phyloP scores from a whole-genome alignment of 2,329 filamentous ascomycete species.

The Ilyonectria robusta region DNA sequence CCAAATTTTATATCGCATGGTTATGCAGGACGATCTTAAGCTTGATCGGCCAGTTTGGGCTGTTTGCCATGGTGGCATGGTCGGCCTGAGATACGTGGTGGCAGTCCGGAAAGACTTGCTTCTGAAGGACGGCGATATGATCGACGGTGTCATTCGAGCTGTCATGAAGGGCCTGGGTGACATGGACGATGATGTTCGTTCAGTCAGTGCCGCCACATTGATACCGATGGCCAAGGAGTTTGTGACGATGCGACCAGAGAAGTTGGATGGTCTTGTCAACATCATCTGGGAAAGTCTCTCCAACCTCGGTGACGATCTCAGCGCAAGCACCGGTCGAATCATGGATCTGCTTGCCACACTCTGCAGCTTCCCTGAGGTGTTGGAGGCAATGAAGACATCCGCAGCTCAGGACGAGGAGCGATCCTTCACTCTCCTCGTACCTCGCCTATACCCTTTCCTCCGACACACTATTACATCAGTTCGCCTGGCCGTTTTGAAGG shows the following conservation, averaged over 20 bases:
- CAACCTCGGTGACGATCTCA: constrained; percentile 96
- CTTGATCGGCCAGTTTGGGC: constrained; percentile 87
- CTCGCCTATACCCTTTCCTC: constrained; percentile 94
- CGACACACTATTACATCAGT: constrained; percentile 98
- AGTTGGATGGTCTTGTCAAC: constrained; percentile 86
- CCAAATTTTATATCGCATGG: constrained; percentile 86
- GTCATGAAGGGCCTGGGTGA: constrained; percentile 97
- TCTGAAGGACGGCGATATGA: constrained; percentile 84
- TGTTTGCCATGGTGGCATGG: constrained; percentile 98
- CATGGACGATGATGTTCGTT: constrained; percentile 93
- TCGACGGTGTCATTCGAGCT: constrained; percentile 91
- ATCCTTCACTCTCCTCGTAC: constrained; percentile 93
- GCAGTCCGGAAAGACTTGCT: constrained; percentile 94
- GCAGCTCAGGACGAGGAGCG: constrained; percentile 86
- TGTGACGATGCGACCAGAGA: constrained; percentile 83
- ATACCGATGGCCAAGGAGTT: constrained; percentile 98
- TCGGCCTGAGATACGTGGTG: constrained; percentile 93
- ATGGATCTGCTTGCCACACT: constrained; percentile 98
- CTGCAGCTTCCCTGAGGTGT: constrained; percentile 92
- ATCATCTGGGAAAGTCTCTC: constrained; percentile 99
- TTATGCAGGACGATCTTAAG: constrained; percentile 88
- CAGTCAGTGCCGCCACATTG: constrained; percentile 96
- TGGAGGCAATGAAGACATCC: constrained; percentile 94
- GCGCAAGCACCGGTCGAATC: constrained; percentile 96
- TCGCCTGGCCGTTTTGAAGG: constrained; percentile 91